These are phyloP conservation scores for Pluteus cervinus DNA, from an alignment of 768 basidiomycete species.

Conservation along the genomic window DNA sequence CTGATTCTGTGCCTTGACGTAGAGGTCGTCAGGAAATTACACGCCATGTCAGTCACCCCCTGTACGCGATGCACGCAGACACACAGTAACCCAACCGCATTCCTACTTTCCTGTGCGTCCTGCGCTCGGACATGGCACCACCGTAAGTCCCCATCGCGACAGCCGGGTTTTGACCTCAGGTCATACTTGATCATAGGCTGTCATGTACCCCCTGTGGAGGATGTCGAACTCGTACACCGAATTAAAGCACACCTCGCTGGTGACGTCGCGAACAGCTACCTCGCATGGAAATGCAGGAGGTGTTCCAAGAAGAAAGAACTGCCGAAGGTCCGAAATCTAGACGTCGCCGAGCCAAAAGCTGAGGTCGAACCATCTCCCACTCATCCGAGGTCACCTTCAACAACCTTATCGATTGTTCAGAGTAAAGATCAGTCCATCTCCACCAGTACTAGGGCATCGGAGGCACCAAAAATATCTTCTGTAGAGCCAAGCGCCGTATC, in stretches of 20 bases:
- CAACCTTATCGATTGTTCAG: too few relatives aligned
- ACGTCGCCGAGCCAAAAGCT: too few relatives aligned
- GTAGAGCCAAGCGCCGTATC: too few relatives aligned
- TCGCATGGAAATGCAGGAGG: conserved; percentile 17
- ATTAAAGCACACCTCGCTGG: conserved; percentile 16
- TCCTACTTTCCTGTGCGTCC: conserved; percentile 25
- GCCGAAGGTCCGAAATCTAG: too few relatives aligned
- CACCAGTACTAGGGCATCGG: too few relatives aligned
- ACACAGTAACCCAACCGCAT: conserved; percentile 18
- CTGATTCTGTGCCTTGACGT: too few relatives aligned
- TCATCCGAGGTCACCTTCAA: too few relatives aligned
- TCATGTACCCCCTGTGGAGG: conserved; percentile 27
- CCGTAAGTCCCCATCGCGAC: conserved; percentile 20
- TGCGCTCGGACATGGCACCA: conserved; percentile 31
- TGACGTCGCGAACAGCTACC: conserved; percentile 11
- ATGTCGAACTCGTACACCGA: conserved; percentile 23
- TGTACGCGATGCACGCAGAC: conserved; percentile 18
- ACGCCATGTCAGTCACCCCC: conserved; percentile 4
- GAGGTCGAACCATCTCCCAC: too few relatives aligned
- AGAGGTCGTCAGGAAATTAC: too few relatives aligned
- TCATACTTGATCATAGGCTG: conserved; percentile 19
- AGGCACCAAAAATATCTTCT: too few relatives aligned
- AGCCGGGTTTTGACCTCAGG: too few relatives aligned
- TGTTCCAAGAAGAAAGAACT: conserved; percentile 10
- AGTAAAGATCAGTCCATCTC: too few relatives aligned